Conservation (phyloP, 2,329 filamentous ascomycete species). For the Talaromyces verruculosus region DNA sequence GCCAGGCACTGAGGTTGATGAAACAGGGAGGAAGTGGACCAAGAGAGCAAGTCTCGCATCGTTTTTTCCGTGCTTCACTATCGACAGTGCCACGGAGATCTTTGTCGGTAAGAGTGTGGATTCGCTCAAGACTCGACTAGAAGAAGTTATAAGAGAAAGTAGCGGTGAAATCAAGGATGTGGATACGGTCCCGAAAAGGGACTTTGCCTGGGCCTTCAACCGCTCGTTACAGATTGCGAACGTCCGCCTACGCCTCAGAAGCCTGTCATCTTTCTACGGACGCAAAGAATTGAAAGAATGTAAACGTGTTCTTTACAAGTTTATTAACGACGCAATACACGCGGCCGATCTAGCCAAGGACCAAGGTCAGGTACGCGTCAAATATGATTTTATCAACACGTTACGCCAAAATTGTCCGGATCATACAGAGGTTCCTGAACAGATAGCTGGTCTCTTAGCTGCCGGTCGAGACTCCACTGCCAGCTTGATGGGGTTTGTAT, state of each 20-base stretch:
- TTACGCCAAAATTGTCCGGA: conserved; percentile 3
- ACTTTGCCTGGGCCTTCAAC: conserved; percentile 9
- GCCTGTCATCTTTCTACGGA: conserved; percentile 5
- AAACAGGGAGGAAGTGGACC: not conserved
- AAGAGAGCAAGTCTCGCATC: conserved; percentile 6
- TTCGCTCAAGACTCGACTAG: not conserved
- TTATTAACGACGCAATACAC: not conserved
- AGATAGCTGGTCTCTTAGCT: conserved; percentile 72
- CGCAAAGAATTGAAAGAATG: conserved; percentile 5
- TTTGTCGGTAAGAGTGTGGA: conserved; percentile 2
- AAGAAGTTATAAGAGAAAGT: not conserved
- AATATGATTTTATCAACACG: conserved; percentile 7
- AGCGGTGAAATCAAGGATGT: not conserved
- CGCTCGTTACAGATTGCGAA: conserved; percentile 8
- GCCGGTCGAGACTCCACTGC: conserved; percentile 77
- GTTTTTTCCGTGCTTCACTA: conserved; percentile 2
- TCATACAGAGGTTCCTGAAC: conserved; percentile 56
- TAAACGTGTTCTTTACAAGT: conserved; percentile 8
- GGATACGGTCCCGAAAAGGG: not conserved
- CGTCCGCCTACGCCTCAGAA: not conserved
- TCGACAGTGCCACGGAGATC: conserved; percentile 6
- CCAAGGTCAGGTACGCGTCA: conserved; percentile 5
- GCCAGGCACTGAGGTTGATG: conserved; percentile 40
- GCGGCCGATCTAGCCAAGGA: conserved; percentile 3
- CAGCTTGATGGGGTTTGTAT: conserved; percentile 53